A percentile compares a stretch with the other conserved stretches of the same genome.
Evolutionary conservation across 2,329 filamentous ascomycete genomes (phyloP).

Genomic region (Zymoseptoria ardabiliae): DNA sequence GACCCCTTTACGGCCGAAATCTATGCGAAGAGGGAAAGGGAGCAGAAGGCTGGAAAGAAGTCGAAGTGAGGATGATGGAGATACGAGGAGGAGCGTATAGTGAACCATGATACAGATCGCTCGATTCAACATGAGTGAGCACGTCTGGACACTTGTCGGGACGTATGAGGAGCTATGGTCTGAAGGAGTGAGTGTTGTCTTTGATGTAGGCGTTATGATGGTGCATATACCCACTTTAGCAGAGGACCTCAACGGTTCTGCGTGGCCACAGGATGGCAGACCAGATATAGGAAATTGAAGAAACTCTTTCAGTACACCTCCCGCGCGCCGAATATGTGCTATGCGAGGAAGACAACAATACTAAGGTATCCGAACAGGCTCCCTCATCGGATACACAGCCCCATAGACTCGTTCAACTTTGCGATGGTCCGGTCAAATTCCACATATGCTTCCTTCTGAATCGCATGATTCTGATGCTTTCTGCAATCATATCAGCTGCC

Average conservation of each 20-base stretch:
- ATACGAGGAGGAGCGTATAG: not conserved
- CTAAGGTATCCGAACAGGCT: too few species aligned
- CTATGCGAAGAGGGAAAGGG: slow-evolving; percentile 72
- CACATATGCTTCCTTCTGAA: slow-evolving; percentile 38
- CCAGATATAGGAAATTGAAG: not conserved
- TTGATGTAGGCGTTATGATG: not conserved
- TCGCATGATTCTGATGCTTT: slow-evolving; percentile 1
- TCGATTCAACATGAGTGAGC: slow-evolving; percentile 28
- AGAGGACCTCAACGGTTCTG: not conserved
- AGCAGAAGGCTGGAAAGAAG: slow-evolving; percentile 32
- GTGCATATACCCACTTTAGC: not conserved
- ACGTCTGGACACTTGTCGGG: slow-evolving; percentile 1
- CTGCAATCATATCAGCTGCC: slow-evolving; percentile 1
- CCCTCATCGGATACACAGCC: slow-evolving; percentile 48
- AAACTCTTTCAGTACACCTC: not conserved
- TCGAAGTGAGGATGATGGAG: not conserved
- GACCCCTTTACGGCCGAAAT: slow-evolving; percentile 92
- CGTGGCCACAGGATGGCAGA: not conserved
- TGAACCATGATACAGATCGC: slow-evolving; percentile 18
- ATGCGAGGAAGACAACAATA: too few species aligned
- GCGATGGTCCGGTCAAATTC: slow-evolving; percentile 63
- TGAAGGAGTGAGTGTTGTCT: not conserved
- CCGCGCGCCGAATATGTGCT: too few species aligned
- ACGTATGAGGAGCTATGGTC: not conserved
- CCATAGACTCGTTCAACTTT: slow-evolving; percentile 69